Percentiles rank a stretch among this genome's conserved stretches.
phyloP scores from a whole-genome alignment of 371 early-diverging fungal species.

The Chytridiales sp. region DNA sequence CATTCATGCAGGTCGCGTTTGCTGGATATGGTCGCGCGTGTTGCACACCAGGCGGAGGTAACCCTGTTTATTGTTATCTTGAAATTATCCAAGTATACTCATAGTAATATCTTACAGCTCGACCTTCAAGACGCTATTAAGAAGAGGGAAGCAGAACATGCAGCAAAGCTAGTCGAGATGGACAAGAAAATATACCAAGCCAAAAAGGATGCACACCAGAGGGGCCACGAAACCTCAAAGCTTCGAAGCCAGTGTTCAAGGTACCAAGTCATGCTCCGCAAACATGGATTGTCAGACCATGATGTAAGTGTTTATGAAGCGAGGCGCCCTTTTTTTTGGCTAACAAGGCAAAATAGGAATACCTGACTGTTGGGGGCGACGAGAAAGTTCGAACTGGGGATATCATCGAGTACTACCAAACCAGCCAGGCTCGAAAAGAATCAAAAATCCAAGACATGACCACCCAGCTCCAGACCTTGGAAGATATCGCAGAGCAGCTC shows the following conservation, averaged over 20 bases:
- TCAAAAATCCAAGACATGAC: neutral
- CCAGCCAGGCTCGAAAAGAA: conserved; percentile 1
- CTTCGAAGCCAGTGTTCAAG: conserved; percentile 5
- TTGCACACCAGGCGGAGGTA: too few relatives aligned
- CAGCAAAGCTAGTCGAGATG: conserved; percentile 6
- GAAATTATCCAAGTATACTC: neutral
- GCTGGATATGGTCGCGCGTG: too few relatives aligned
- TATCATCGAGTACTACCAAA: conserved; percentile 14
- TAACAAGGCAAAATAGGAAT: too few relatives aligned
- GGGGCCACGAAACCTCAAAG: conserved; percentile 10
- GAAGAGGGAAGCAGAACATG: conserved; percentile 6
- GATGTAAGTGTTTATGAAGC: conserved; percentile 5
- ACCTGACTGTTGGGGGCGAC: too few relatives aligned
- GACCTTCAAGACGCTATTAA: conserved; percentile 10
- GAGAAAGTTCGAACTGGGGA: conserved; percentile 9
- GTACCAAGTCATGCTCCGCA: conserved; percentile 14
- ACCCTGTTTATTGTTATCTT: neutral
- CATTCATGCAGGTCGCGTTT: too few relatives aligned
- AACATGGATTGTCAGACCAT: conserved; percentile 13
- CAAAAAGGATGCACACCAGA: conserved; percentile 1
- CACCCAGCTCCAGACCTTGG: neutral
- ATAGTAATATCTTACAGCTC: neutral
- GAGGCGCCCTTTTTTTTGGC: too few relatives aligned
- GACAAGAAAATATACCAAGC: neutral
- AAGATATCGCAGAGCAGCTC: neutral